Percentiles rank a stretch among this genome's conserved stretches.
phyloP scores from a whole-genome alignment of 2,329 filamentous ascomycete species.

The Fusarium pilosicola region DNA sequence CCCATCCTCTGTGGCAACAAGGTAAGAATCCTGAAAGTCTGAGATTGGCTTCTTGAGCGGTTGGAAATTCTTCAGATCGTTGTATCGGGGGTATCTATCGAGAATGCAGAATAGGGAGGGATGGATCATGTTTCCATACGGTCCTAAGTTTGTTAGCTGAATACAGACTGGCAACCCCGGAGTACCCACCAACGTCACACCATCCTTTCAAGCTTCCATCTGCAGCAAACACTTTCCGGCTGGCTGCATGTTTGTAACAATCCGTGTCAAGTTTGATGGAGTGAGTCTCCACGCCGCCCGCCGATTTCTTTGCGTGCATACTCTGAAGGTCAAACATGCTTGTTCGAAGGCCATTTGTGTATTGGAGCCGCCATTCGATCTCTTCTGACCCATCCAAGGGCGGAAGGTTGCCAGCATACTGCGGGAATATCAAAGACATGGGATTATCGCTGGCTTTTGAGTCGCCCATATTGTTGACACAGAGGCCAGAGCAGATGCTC shows the following conservation, averaged over 20 bases:
- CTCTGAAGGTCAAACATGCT: conserved; percentile 44
- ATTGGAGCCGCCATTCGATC: conserved; percentile 39
- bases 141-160: background rate
- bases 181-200: conserved; percentile 2
- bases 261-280: conserved; percentile 34
- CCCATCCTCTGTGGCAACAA: conserved; percentile 5
- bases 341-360: conserved; percentile 29
- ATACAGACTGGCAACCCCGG: background rate
- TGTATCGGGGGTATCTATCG: conserved; percentile 36
- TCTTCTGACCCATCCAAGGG: conserved; percentile 38
- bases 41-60: conserved; percentile 33
- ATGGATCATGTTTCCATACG: conserved; percentile 36
- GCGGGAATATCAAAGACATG: conserved; percentile 35
- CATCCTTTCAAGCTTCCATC: conserved; percentile 32
- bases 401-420: conserved; percentile 38
- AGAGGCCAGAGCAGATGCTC: conserved; percentile 30
- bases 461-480: background rate
- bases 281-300: conserved; percentile 6
- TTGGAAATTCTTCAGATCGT: conserved; percentile 33
- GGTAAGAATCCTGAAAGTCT: conserved; percentile 32
- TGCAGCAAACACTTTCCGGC: conserved; percentile 26
- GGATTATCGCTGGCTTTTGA: conserved; percentile 11
- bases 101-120: conserved; percentile 40
- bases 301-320: conserved; percentile 17
- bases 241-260: conserved; percentile 23